Evolutionary conservation across 352 stramenopile genomes (phyloP), one percentile per base, ranked within the genome.

Genomic region (Peronospora tabacina): DNA sequence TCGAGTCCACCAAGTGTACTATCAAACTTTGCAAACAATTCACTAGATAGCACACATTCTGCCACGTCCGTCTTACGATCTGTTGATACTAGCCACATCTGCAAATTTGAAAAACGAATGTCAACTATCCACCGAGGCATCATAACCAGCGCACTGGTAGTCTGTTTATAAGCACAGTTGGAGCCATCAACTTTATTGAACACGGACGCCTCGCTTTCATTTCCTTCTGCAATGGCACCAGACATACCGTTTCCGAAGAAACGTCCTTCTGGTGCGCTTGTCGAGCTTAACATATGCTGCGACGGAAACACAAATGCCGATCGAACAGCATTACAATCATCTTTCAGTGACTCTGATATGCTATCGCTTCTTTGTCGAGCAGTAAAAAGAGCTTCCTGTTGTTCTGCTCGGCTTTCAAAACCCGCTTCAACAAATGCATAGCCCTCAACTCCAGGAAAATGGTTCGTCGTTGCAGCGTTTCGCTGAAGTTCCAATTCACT

Each of bases 71-170:
- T 46, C 44, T 75, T 81, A 9, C 64, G 65, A 43, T 90, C 79
- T 0, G 63, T 85, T 20, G 79, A 82, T 9, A 90, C 42, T 10
- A 90, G 34, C 79, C 79, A 90, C 35, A 87, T 16, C 41, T 87
- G 59, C 39, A 87, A 41, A 36, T 80, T 73, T 2, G 55, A 55
- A 16, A 90, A 61, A 8, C 74, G 48, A 3, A 66, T 56, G 29
- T 68, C 61, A 34, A 84, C 37, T 55, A 61, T 77, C 75, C 71
- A 73, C 44, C 55, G 19, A 16, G 62, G 47, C 9, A 63, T 47
- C 22, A 19, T 12, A 51, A 48, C 40, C 7, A 30, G 45, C 12
- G 59, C 66, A 16, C 34, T 7, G 12, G 7, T 17, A 32, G 45
- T 42, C 43, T 4, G 6, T 47, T 58, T 40, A n/a, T 2, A 30